A percentile compares a stretch with the other conserved stretches of the same genome.
phyloP scores from a whole-genome alignment of 225 moss, liverwort and hornwort species.

The Thuidium tamariscinum region DNA sequence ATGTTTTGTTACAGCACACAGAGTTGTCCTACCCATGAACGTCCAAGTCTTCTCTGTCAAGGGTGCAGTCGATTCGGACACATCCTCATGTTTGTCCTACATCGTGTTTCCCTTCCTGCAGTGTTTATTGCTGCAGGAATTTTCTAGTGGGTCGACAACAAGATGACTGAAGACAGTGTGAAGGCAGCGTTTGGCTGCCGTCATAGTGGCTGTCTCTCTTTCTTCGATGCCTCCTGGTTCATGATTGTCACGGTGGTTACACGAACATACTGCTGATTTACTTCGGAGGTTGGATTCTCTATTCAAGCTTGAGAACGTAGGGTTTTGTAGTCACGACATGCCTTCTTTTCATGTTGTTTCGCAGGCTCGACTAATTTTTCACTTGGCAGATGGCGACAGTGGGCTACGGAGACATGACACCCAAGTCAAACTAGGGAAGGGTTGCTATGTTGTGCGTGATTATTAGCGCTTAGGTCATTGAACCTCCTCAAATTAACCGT shows the following conservation, averaged over 20 bases:
- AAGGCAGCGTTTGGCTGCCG: slow-evolving; percentile 33
- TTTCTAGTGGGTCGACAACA: slow-evolving; percentile 84
- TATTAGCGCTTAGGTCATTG: slow-evolving; percentile 43
- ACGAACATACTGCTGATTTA: neutral
- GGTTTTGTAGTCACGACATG: neutral
- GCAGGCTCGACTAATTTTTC: neutral
- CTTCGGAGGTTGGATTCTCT: neutral
- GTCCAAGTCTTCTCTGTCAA: neutral
- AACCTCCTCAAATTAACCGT: slow-evolving; percentile 66
- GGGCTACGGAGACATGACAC: slow-evolving; percentile 80
- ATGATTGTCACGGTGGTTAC: slow-evolving; percentile 75
- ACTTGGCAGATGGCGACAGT: slow-evolving; percentile 77
- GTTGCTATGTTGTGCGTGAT: slow-evolving; percentile 52
- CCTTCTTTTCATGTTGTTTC: neutral
- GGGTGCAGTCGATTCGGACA: neutral
- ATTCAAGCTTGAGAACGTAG: neutral
- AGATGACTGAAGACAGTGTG: slow-evolving; percentile 22
- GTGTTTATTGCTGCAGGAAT: slow-evolving; percentile 85
- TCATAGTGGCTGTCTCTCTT: slow-evolving; percentile 54
- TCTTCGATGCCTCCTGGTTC: slow-evolving; percentile 78
- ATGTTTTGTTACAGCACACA: neutral
- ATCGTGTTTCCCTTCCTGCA: slow-evolving; percentile 18
- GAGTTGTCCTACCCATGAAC: neutral
- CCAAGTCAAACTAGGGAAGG: slow-evolving; percentile 65
- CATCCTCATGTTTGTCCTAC: neutral